Evolutionary conservation across 1,284 basidiomycete genomes (phyloP), one percentile per base, ranked within the genome.

Genomic region (Trichosporon sp.): DNA sequence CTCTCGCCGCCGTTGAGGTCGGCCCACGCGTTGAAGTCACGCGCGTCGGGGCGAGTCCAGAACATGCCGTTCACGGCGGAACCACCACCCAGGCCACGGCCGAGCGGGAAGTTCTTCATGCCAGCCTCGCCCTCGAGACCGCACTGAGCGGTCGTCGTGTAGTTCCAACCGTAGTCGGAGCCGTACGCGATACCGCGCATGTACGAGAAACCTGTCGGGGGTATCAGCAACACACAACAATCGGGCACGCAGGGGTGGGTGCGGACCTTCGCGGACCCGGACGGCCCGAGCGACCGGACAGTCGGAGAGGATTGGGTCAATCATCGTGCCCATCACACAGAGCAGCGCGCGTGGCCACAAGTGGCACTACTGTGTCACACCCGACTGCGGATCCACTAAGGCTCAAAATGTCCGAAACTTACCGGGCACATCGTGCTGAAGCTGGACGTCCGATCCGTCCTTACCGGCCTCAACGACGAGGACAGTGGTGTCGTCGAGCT

Each of bases 391-490:
- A 51, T 23, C 13, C 56, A 60, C 56, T 60, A 60, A 32, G 56
- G 56, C 18, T n/a, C 9, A n/a, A 11, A 21, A 23, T 25, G 21
- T 21, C 18, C 38, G 42, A 18, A 23, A 73, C 87, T 83, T 18
- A 80, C 81, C 83, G 21, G 83, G 81, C 63, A 86, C 83, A 75
- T 86, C 83, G 58, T 82, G 80, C 71, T 78, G 62, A 35, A 80
- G 75, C 44, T 73, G 64, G 56, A 87, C 86, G 2, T 85, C 85
- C 62, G 86, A 83, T 0, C 89, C 90, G 38, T 87, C 85, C 53
- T 86, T 86, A 27, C 91, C 90, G 3, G 90, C 90, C 78, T 92
- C 90, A 67, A 92, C 84, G 47, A 91, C 89, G 38, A 90, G 86
- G 5, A 92, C 89, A 1, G 89, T 89, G 12, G 84, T 85, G 74